Base-by-base conservation (phyloP, 768 basidiomycete species). In the Termitomyces titanicus region DNA sequence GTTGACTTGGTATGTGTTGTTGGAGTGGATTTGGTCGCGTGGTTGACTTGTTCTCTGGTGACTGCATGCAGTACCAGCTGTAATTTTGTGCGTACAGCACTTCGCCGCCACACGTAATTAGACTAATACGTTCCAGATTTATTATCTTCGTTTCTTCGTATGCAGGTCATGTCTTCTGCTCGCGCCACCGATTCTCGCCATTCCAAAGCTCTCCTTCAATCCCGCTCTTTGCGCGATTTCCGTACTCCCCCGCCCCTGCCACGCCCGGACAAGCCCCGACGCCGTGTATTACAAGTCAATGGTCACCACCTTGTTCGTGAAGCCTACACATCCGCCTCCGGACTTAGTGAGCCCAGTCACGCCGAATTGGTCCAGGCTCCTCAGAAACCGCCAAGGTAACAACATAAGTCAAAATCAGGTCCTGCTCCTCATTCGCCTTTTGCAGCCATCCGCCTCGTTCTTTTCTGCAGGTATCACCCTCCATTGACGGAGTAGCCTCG, bases 151-250 rank as follows among this genome's bases (percentile, higher is more conserved):
- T 43, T 50, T 47, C 33, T 55, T 50, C 10, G 20, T 55, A 55
- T 57, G 51, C 58, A 56, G 55, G 55, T 46, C 53, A 60, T 62
- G 61, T 45, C 58, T 60, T 51, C 61, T 43, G 42, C 53, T 51
- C 53, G 55, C 12, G 33, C 24, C 35, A 29, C 53, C 18, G 58
- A 57, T n/a, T 35, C 53, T 50, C 52, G 52, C 37, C 47, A 56
- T 37, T 48, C 35, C 24, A 37, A 38, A 34, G 38, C 59, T 51
- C 57, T 59, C 51, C 47, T 55, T 10, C 50, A 59, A 29, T 57
- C 59, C 33, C 57, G 55, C 38, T 62, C 57, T 47, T 39, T 62
- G 22, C 54, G 53, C 43, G 63, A 64, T 52, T 55, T 63, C 35
- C 53, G 40, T 34, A 45, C 51, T 37, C 53, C 53, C 15, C 43